phyloP scores from a whole-genome alignment of 257 asterid genomes.

The Solanum phureja region DNA sequence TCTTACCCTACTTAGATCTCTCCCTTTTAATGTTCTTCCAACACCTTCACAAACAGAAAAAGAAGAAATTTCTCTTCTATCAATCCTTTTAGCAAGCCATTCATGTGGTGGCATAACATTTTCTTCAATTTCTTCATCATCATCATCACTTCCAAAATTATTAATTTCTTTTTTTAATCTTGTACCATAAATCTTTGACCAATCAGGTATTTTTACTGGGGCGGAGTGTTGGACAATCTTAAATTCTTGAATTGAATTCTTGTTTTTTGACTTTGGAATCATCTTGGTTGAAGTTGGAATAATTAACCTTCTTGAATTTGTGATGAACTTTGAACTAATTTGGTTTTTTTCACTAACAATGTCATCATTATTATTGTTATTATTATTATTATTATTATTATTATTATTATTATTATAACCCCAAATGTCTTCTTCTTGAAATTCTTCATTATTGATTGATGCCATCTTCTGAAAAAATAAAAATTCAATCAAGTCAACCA shows the following conservation, averaged over 20 bases:
- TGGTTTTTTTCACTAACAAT: neutral
- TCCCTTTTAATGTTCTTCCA: constrained; percentile 64
- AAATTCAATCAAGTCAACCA: neutral
- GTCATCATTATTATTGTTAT: neutral
- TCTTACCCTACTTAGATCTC: constrained; percentile 49
- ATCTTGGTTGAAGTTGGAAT: neutral
- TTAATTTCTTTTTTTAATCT: neutral
- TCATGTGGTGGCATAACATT: constrained; percentile 46
- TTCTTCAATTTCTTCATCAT: constrained; percentile 19
- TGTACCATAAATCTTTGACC: constrained; percentile 39
- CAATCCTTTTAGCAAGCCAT: constrained; percentile 33
- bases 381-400: neutral
- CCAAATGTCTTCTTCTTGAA: neutral
- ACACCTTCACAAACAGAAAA: constrained; percentile 59
- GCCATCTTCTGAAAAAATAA: neutral
- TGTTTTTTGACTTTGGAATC: neutral
- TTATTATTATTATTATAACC: neutral
- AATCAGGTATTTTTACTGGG: constrained; percentile 24
- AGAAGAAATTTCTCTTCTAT: constrained; percentile 19
- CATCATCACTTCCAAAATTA: constrained; percentile 2
- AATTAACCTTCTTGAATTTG: neutral
- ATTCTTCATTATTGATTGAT: neutral
- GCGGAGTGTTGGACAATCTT: neutral
- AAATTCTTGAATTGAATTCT: neutral
- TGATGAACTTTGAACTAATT: neutral